Evolutionary conservation across 352 stramenopile genomes (phyloP), one percentile per base, ranked within the genome.

Genomic region (Phytopythium aichiense): DNA sequence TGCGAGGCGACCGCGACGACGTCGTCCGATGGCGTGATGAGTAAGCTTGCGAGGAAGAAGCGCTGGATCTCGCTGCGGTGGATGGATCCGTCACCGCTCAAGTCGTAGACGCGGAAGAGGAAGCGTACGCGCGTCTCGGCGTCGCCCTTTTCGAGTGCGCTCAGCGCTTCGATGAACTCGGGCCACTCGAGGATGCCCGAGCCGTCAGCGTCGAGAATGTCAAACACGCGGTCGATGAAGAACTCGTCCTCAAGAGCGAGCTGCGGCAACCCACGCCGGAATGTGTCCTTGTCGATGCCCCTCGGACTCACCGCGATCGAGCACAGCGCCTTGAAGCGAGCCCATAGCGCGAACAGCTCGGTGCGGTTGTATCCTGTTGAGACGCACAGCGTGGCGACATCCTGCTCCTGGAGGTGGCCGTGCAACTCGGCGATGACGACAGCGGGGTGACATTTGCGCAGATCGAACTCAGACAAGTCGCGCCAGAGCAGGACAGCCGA

Each of bases 31-130:
- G 67, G 58, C 0, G 63, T 56, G 0, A 87, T 66, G 28, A 89
- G 63, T 9, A 89, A 61, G 61, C 82, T 87, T 28, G 81, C 72
- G 18, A 88, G 59, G 60, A 92, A 84, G 63, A 89, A 90, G 40
- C 77, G 58, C 35, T 68, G 65, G n/a, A 87, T 63, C 57, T 92
- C 81, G 23, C 76, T 66, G 7, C 74, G 76, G 28, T 84, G 74
- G 59, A 92, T 84, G n/a, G 65, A 73, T 38, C 71, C 76, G 60
- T 88, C 79, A 22, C 76, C 76, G 35, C 90, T 88, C 18, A 89
- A 53, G 52, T 92, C 83, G 64, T 92, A 92, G 4, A 85, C 79
- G n/a, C 78, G 73, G 63, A 92, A 92, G 20, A 92, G 71, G 50
- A 92, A 87, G 8, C 64, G 65, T 3, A 89, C 72, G 23, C 83